Evolutionary conservation across 192 early-diverging fungal species (phyloP).

Genomic region (Podila minutissima): DNA sequence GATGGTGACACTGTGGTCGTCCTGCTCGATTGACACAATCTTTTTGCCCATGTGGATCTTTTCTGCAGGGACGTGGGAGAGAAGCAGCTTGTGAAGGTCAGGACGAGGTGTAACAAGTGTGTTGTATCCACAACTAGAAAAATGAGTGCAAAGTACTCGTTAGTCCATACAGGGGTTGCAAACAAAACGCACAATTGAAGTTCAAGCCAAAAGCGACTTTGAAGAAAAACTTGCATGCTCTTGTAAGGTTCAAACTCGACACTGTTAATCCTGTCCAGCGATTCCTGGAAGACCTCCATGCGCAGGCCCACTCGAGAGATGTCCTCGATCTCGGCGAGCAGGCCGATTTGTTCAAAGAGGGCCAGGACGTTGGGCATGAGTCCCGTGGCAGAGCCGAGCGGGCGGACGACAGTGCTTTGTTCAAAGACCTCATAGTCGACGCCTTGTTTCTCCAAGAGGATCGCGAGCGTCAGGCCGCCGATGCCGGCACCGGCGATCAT

Average conservation of each 20-base stretch:
- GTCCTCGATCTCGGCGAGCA: slow-evolving; percentile 7
- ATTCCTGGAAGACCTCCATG: background rate
- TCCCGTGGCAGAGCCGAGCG: slow-evolving; percentile 11
- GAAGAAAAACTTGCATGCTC: background rate
- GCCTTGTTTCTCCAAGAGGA: slow-evolving; percentile 13
- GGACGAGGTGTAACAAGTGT: background rate
- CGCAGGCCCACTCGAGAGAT: slow-evolving; percentile 1
- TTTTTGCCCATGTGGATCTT: background rate
- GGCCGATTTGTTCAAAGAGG: slow-evolving; percentile 20
- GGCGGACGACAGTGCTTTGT: background rate
- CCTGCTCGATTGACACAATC: background rate
- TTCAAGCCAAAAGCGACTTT: background rate
- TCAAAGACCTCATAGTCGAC: slow-evolving; percentile 15
- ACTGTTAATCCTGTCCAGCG: background rate
- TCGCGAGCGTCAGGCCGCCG: slow-evolving; percentile 12
- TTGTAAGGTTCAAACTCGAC: background rate
- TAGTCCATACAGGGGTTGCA: too few species aligned
- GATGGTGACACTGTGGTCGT: background rate
- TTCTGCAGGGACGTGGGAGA: background rate
- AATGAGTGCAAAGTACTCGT: too few species aligned
- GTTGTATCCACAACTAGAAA: slow-evolving; percentile 1
- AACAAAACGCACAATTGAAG: background rate
- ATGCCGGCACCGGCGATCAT: slow-evolving; percentile 19
- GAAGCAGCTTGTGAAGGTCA: background rate
- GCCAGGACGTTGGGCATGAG: slow-evolving; percentile 11